Conservation (phyloP, 2,329 filamentous ascomycete species). For the Tympanopsis confertula region DNA sequence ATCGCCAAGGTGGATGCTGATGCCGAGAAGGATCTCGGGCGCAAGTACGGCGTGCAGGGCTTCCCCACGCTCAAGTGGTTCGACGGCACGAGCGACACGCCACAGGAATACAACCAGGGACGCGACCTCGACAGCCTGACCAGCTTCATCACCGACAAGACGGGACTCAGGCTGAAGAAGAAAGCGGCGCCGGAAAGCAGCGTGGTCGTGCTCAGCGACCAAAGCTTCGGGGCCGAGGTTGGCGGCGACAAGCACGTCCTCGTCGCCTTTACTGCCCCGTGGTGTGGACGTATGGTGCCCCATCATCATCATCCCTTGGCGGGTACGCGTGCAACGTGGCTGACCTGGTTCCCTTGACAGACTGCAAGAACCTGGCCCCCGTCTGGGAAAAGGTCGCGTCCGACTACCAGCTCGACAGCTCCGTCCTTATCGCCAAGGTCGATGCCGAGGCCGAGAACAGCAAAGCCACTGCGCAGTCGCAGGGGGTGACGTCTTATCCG, state of each 20-base stretch:
- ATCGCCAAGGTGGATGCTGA: constrained; percentile 97
- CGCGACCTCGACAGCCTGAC: constrained; percentile 78
- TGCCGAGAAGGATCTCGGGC: constrained; percentile 71
- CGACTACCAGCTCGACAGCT: constrained; percentile 67
- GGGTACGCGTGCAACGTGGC: no score
- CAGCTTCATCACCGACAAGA: constrained; percentile 76
- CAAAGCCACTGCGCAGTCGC: constrained; percentile 64
- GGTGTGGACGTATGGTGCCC: constrained; percentile 81
- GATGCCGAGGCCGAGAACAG: constrained; percentile 81
- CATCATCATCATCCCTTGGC: constrained; percentile 2
- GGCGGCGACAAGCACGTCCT: constrained; percentile 80
- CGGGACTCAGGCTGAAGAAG: constrained; percentile 68
- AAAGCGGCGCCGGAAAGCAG: constrained; percentile 62
- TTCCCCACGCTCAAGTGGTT: constrained; percentile 98
- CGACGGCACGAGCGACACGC: constrained; percentile 81
- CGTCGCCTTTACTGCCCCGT: constrained; percentile 93
- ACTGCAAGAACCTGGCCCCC: constrained; percentile 92
- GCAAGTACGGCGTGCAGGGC: constrained; percentile 78
- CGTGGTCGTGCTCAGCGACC: constrained; percentile 71
- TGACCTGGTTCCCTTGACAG: constrained; percentile 29
- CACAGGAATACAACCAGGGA: constrained; percentile 74
- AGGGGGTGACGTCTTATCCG: constrained; percentile 77
- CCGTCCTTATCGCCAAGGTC: constrained; percentile 84
- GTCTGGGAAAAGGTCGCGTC: constrained; percentile 77
- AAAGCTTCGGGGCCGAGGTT: constrained; percentile 64